Base-by-base conservation (phyloP, 202 grass and related monocot species). In the Schoenoplectus triqueter region DNA sequence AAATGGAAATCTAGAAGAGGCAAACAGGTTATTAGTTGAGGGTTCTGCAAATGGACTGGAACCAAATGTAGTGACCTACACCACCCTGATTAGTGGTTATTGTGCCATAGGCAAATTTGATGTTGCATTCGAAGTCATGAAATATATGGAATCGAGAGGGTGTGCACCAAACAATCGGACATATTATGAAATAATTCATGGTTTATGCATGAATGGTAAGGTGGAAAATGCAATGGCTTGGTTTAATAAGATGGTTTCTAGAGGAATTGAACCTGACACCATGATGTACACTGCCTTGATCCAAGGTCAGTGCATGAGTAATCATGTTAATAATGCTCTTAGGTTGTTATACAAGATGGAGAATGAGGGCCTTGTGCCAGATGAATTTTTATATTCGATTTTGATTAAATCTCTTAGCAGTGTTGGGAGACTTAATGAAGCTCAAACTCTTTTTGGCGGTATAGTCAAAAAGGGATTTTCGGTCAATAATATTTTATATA, bases 311-410 rank as follows among this genome's bases (percentile, higher is more conserved):
- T 98, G 92, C 83, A 93, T 85, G 46, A 69, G 85, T 69, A 86
- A 84, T 87, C 86, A 92, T 67, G 88, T 93, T 80, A 87, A 98
- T 66, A 93, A 85, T 80, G 92, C 89, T 80, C 90, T 98, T 20
- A 89, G 91, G 86, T 89, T 95, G 82, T 90, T 98, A 84, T 87
- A 93, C 71, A 92, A 95, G 88, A 98, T 98, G 92, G 88, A 95
- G 86, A 87, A 74, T 72, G 87, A 85, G 88, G 91, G 84, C 46
- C 76, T 98, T 56, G 85, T 81, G 72, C 92, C 95, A 49, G 92
- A 97, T 68, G 84, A 84, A 49, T 86, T 86, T 63, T 54, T 88
- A 73, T 90, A 90, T 84, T 81, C 73, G n/a, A 85, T 94, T 64
- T 88, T 97, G 72, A 93, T 89, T 69, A 67, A 89, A 86, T 89